Base-by-base conservation (phyloP, 2,329 filamentous ascomycete genomes). In the Dothideomycetes sp. region DNA sequence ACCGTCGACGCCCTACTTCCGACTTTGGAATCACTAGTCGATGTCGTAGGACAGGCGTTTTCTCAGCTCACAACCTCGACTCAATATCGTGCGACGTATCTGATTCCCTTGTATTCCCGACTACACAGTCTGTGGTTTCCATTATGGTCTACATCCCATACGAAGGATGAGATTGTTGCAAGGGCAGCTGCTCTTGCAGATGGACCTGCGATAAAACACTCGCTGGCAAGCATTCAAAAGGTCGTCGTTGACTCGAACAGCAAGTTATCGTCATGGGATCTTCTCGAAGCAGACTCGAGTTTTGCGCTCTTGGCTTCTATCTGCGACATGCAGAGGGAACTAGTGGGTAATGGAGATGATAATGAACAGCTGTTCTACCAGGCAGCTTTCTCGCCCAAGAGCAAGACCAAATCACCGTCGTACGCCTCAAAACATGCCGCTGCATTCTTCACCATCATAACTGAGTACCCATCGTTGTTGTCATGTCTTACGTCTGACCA, bases 241-340 rank as follows among this genome's bases (percentile, higher is more conserved):
- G n/a, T n/a, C n/a, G n/a, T n/a, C n/a, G n/a, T n/a, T n/a, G n/a
- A n/a, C n/a, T n/a, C n/a, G n/a, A n/a, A n/a, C n/a, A n/a, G n/a
- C n/a, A n/a, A n/a, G n/a, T n/a, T n/a, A n/a, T n/a, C n/a, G n/a
- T n/a, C n/a, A n/a, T n/a, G 12, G 23, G 8, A 25, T 25, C 23
- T 25, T 25, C 23, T 24, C 3, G 42, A 28, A 19, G 36, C 31
- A 9, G 30, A 44, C 20, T 37, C 42, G 9, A 36, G 35, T 9
- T 44, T 44, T n/a, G 34, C 32, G 13, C 32, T 39, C 18, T 19
- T 44, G n/a, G 42, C 42, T 8, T 29, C 34, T 4, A 31, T 44
- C 5, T 44, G 42, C n/a, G 42, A 44, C 16, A 32, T 44, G 20
- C 29, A 35, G 11, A 35, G 40, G n/a, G 32, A 20, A 11, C 8